Base-by-base conservation (phyloP, 805 yeast genomes). In the Debaryomyces prosopidis region DNA sequence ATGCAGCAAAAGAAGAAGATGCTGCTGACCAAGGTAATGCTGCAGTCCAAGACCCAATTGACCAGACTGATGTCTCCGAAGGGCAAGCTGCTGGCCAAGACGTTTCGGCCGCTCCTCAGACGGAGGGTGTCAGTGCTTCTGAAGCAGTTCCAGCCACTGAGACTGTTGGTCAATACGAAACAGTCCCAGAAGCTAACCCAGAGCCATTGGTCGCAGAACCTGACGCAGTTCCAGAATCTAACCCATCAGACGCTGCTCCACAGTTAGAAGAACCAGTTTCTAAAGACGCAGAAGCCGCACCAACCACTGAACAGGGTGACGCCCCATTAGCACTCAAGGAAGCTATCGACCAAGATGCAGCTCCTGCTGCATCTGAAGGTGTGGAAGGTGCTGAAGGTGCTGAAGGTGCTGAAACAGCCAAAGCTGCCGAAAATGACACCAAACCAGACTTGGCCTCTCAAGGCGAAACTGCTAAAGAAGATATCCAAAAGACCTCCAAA, bases 401-500 rank as follows among this genome's bases (percentile, higher is more conserved):
- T 7, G 41, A 43, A 26, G 40, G 17, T 5, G 50, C 27, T 15
- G 55, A 47, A 18, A 35, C 43, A 16, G 49, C 31, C 16, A 39
- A 32, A 11, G 39, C 46, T 18, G 47, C 42, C 32, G 45, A 26
- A 8, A 43, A 43, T 16, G 38, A 27, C 8, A 39, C 35, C 34
- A 35, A 35, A 14, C 43, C 32, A 23, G 44, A 48, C 15, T 36
- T 43, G 39, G 40, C 46, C 15, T 38, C 38, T 26, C 37, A 48
- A 30, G 50, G 40, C 15, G 50, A 45, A 32, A 47, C 45, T 10
- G 66, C 69, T 36, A 60, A 65, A 54, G 62, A 60, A n/a, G 65
- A 58, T 38, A 60, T 64, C 32, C 59, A 58, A 46, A 55, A 56
- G 19, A 43, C 60, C 20, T 48, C 64, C 14, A 57, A 47, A 20